Evolutionary conservation across 257 asterid genomes (phyloP).

Genomic region (Solanum clarkiae): DNA sequence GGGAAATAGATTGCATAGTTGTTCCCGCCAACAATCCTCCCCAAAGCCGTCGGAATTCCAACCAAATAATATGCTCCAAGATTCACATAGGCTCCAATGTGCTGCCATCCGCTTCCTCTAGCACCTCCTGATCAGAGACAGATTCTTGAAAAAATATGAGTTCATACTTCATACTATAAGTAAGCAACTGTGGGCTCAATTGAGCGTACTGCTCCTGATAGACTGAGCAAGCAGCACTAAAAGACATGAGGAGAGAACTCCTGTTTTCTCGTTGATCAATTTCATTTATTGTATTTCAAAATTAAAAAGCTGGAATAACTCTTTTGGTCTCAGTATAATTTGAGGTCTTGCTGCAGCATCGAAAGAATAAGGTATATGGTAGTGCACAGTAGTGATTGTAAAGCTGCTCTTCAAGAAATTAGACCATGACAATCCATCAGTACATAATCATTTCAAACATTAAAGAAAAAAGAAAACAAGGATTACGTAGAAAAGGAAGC

Average conservation of each 20-base stretch:
- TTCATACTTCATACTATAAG: too few relatives aligned
- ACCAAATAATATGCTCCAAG: constrained; percentile 40
- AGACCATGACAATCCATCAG: neutral
- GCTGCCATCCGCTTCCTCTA: constrained; percentile 89
- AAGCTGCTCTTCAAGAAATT: constrained; percentile 10
- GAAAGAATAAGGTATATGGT: constrained; percentile 49
- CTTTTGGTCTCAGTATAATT: neutral
- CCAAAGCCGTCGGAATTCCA: constrained; percentile 86
- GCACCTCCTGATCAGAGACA: constrained; percentile 34
- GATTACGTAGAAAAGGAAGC: neutral
- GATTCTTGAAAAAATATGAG: too few relatives aligned
- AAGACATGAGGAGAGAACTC: neutral
- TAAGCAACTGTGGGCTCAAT: neutral
- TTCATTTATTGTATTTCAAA: neutral
- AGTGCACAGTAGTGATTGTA: constrained; percentile 41
- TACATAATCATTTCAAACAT: neutral
- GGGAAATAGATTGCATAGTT: constrained; percentile 28
- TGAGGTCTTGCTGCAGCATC: constrained; percentile 10
- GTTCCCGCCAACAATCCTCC: constrained; percentile 64
- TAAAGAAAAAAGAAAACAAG: neutral
- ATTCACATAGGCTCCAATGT: constrained; percentile 73
- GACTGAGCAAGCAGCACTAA: neutral
- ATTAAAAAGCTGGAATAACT: neutral
- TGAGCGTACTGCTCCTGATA: constrained; percentile 24
- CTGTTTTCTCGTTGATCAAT: neutral